Conservation (phyloP, 2,329 filamentous ascomycete genomes). For the Colletotrichum theobromicola region DNA sequence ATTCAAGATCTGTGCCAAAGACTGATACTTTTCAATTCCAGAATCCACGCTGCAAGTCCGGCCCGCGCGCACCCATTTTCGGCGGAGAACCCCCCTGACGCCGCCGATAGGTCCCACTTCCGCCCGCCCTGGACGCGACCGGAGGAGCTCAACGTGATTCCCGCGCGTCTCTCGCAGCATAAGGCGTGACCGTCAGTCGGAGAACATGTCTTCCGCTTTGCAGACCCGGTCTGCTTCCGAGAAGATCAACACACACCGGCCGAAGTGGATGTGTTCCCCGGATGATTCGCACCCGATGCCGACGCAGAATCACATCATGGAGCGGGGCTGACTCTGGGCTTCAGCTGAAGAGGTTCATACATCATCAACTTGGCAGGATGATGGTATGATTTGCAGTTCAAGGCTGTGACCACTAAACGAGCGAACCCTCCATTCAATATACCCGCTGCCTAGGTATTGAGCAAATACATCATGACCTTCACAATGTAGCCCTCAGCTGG, state of each 20-base stretch:
- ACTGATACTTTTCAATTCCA: not conserved
- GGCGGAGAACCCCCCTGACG: not conserved
- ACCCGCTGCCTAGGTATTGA: not conserved
- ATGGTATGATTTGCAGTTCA: not conserved
- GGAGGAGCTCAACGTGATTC: not conserved
- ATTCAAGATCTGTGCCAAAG: not conserved
- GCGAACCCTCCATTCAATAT: not conserved
- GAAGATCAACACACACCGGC: not conserved
- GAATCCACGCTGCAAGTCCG: not conserved
- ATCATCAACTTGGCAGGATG: not conserved
- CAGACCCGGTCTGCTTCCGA: not conserved
- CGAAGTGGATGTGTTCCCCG: not conserved
- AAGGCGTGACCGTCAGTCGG: not conserved
- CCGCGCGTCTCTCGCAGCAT: not conserved
- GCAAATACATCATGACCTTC: not conserved
- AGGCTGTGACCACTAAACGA: not conserved
- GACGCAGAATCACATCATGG: not conserved
- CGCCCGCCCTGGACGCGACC: not conserved
- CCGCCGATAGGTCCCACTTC: not conserved
- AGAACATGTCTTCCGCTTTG: not conserved
- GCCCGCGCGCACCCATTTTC: not conserved
- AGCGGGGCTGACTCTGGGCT: not conserved
- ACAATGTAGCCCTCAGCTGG: not conserved
- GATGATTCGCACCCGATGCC: not conserved
- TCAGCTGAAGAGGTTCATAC: not conserved